phyloP scores from a whole-genome alignment of 2,329 filamentous ascomycete species.

The Leptographium procerum region DNA sequence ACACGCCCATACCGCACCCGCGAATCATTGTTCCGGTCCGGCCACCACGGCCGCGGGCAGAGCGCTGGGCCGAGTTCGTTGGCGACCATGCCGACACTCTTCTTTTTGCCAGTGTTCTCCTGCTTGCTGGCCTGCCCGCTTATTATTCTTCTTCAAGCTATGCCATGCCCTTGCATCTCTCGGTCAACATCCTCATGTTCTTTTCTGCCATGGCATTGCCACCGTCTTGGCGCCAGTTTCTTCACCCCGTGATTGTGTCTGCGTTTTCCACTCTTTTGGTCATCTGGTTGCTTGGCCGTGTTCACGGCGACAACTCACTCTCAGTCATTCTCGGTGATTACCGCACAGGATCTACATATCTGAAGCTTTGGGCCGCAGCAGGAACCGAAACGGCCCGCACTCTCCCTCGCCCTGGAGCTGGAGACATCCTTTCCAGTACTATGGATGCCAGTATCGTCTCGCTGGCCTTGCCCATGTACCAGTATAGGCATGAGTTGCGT shows the following conservation, averaged over 20 bases:
- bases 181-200: slow-evolving; percentile 40
- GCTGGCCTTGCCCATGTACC: slow-evolving; percentile 49
- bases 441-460: slow-evolving; percentile 48
- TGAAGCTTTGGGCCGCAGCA: slow-evolving; percentile 32
- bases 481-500: slow-evolving; percentile 44
- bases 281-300: slow-evolving; percentile 41
- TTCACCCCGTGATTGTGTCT: slow-evolving; percentile 48
- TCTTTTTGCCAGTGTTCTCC: slow-evolving; percentile 32
- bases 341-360: slow-evolving; percentile 40
- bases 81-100: slow-evolving; percentile 32
- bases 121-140: slow-evolving; percentile 41
- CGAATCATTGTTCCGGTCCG: slow-evolving; percentile 14
- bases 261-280: slow-evolving; percentile 40
- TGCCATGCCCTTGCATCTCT: slow-evolving; percentile 35
- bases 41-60: slow-evolving; percentile 31
- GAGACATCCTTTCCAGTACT: slow-evolving; percentile 41
- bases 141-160: slow-evolving; percentile 40
- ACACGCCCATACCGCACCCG: slow-evolving; percentile 8
- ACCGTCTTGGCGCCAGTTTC: slow-evolving; percentile 33
- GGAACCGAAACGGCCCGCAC: not conserved
- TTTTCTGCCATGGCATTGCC: slow-evolving; percentile 38
- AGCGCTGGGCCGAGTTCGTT: slow-evolving; percentile 37
- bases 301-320: slow-evolving; percentile 26
- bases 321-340: slow-evolving; percentile 32
- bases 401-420: slow-evolving; percentile 36